Evolutionary conservation across 768 basidiomycete genomes (phyloP), one percentile per base, ranked within the genome.

Genomic region (Chalciporus sphaerocephalus): DNA sequence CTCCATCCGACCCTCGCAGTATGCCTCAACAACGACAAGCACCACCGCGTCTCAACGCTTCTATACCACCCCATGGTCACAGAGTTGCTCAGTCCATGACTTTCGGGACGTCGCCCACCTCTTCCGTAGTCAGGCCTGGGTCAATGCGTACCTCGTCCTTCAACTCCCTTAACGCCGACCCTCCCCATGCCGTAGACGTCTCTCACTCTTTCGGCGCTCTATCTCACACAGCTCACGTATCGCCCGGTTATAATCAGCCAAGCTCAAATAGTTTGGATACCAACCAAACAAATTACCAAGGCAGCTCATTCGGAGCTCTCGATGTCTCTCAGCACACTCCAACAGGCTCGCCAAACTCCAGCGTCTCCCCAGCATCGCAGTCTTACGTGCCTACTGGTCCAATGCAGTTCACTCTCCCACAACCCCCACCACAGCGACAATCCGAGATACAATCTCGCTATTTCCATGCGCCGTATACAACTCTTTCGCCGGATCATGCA

Each of bases 401-500:
- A 17, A 64, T 65, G 65, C 64, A 65, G 16, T 67, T 67, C 30
- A 30, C 64, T 23, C 9, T 52, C 17, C 50, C 65, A 5, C 65
- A 59, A 38, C 57, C 53, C 8, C 65, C 50, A 15, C 64, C 64
- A 5, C 2, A 47, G 23, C 64, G 64, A 18, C 56, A 53, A 27
- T 64, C 66, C 9, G 64, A 65, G 40, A 2, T 66, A 3, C 63
- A 59, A 39, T 40, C 63, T 2, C 61, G 55, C 11, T 61, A 61
- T 17, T 55, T 65, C 23, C 53, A 25, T 8, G n/a, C 39, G 2
- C 17, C 30, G 2, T 37, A 46, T 15, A 9, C 46, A n/a, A 50
- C 18, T 18, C 20, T 37, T 5, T 41, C 41, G 3, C 46, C 39
- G 5, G 51, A 53, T 2, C 15, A 28, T n/a, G 15, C 28, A 18